Percentiles rank a stretch among this genome's conserved stretches.
Evolutionary conservation across 192 early-diverging fungal genomes (phyloP).

Genomic region (Mycoemilia scoparia): DNA sequence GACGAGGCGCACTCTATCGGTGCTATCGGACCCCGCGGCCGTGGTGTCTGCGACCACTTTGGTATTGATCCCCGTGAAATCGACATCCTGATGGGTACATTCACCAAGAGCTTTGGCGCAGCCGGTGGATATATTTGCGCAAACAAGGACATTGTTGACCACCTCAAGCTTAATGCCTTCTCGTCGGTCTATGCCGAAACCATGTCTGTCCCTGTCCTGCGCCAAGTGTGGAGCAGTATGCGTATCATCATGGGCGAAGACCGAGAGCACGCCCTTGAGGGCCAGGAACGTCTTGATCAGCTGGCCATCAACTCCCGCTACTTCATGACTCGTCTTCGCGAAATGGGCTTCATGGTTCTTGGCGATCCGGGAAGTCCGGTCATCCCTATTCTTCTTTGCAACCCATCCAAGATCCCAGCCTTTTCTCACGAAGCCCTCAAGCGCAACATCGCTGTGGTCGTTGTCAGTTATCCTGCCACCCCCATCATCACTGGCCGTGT

Average conservation of each 20-base stretch:
- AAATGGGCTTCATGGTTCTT: conserved; percentile 89
- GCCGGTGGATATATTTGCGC: conserved; percentile 90
- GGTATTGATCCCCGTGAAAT: conserved; percentile 74
- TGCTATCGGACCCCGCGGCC: conserved; percentile 80
- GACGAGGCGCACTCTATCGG: conserved; percentile 97
- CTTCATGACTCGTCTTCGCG: conserved; percentile 56
- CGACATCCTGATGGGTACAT: conserved; percentile 94
- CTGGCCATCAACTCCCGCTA: conserved; percentile 77
- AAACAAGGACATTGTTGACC: conserved; percentile 52
- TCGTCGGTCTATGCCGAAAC: conserved; percentile 81
- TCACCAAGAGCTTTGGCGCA: conserved; percentile 95
- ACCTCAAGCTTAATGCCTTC: conserved; percentile 59
- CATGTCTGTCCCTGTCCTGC: conserved; percentile 65
- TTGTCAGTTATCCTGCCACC: conserved; percentile 94
- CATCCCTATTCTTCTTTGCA: conserved; percentile 76
- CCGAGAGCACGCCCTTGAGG: conserved; percentile 53
- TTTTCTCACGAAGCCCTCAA: conserved; percentile 83
- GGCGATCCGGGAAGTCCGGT: conserved; percentile 77
- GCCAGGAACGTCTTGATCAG: conserved; percentile 64
- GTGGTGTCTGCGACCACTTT: conserved; percentile 93
- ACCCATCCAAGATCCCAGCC: conserved; percentile 91
- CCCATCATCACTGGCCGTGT: conserved; percentile 91
- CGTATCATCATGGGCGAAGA: conserved; percentile 87
- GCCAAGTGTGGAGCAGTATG: conserved; percentile 79
- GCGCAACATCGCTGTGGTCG: conserved; percentile 83